A percentile compares a stretch with the other conserved stretches of the same genome.
phyloP scores from a whole-genome alignment of 495 filamentous ascomycete genomes.

The Cercophora newfieldiana region DNA sequence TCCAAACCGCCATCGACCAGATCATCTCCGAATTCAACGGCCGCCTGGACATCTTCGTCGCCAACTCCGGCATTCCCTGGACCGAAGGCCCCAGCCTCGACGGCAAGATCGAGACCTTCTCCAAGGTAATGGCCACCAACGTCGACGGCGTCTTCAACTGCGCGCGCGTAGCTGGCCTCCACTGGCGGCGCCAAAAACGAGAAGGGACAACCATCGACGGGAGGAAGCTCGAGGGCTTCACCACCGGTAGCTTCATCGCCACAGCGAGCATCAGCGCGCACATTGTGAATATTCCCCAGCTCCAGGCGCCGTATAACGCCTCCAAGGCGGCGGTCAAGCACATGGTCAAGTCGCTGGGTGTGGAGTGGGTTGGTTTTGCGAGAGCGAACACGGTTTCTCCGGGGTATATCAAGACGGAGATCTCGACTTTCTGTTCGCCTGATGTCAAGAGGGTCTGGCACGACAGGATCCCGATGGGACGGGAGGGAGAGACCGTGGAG shows the following conservation, averaged over 20 bases:
- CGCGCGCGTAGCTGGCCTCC: slow-evolving; percentile 70
- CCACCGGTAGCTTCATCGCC: slow-evolving; percentile 71
- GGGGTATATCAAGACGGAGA: slow-evolving; percentile 84
- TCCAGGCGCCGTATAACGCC: slow-evolving; percentile 84
- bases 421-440: slow-evolving; percentile 69
- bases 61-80: slow-evolving; percentile 79
- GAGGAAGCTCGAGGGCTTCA: slow-evolving; percentile 64
- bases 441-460: slow-evolving; percentile 75
- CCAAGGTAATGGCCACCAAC: slow-evolving; percentile 69
- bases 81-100: slow-evolving; percentile 67
- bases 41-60: slow-evolving; percentile 76
- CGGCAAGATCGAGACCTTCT: slow-evolving; percentile 64
- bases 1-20: slow-evolving; percentile 56
- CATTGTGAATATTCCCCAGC: slow-evolving; percentile 84
- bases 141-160: slow-evolving; percentile 82
- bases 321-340: slow-evolving; percentile 85
- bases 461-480: slow-evolving; percentile 84
- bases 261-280: slow-evolving; percentile 83
- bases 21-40: slow-evolving; percentile 69
- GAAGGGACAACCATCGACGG: slow-evolving; percentile 67
- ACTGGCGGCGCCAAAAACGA: slow-evolving; percentile 61
- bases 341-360: slow-evolving; percentile 77
- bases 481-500: slow-evolving; percentile 71
- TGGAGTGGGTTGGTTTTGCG: slow-evolving; percentile 87
- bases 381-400: slow-evolving; percentile 81